These are phyloP conservation scores for Colletotrichum noveboracense DNA, from an alignment of 2,329 filamentous ascomycete genomes.

Conservation along the genomic window DNA sequence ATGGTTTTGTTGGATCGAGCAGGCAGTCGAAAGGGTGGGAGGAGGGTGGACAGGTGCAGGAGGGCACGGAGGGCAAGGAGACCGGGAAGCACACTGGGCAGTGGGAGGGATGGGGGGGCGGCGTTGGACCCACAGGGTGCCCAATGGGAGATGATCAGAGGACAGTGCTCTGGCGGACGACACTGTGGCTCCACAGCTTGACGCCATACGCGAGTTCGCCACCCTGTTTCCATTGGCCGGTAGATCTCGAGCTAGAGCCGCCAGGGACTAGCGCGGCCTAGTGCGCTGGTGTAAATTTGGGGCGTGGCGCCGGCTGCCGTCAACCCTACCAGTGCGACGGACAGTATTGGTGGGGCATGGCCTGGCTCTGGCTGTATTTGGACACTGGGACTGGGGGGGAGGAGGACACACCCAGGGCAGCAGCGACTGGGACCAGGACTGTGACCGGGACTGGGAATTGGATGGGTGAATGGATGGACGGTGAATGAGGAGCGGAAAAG, in stretches of 20 bases:
- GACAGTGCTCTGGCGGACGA: background rate
- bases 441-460: background rate
- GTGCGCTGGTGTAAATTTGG: conserved; percentile 20
- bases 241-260: conserved; percentile 7
- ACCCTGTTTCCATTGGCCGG: conserved; percentile 18
- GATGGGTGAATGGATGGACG: background rate
- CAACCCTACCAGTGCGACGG: conserved; percentile 18
- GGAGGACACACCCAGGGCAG: background rate
- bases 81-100: background rate
- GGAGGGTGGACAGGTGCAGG: conserved; percentile 12
- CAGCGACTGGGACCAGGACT: background rate
- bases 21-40: conserved; percentile 2
- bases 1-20: conserved; percentile 24
- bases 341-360: conserved; percentile 8
- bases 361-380: background rate
- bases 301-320: conserved; percentile 21
- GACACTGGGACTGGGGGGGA: background rate
- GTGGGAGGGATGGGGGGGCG: conserved; percentile 5
- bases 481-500: background rate
- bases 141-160: conserved; percentile 16
- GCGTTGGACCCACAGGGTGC: background rate
- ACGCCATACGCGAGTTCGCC: conserved; percentile 23
- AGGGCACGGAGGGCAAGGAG: conserved; percentile 19
- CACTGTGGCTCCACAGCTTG: conserved; percentile 20
- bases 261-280: conserved; percentile 10